Base-by-base conservation (phyloP, 2,329 filamentous ascomycete species). In the Amauroascus verrucosus region DNA sequence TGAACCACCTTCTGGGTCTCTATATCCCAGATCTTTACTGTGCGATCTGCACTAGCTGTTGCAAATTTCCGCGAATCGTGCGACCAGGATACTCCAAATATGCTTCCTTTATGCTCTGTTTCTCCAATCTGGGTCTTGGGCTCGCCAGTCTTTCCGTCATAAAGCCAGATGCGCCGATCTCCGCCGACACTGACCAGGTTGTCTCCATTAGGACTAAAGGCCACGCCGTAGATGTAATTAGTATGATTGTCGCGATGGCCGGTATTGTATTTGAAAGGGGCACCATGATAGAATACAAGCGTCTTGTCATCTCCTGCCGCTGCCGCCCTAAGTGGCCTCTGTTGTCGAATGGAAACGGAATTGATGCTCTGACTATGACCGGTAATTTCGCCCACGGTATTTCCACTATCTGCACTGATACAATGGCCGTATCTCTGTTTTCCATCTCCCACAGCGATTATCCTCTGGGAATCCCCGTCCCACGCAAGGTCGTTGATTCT, bases 401-500 rank as follows among this genome's bases (percentile, higher is more conserved):
- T 98, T 59, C 93, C 93, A 65, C 88, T 94, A 71, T 97, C 93
- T 61, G 87, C 88, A 26, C 88, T 96, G 67, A 97, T 89, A 74
- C 88, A 95, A 69, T 91, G 87, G 13, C 91, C 91, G 67, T 88
- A 96, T 54, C 88, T 81, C 73, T 97, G 89, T 65, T 91, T 90
- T 49, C 93, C 93, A 62, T 97, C 87, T 43, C 93, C 93, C 4
- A 98, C 91, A 2, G 91, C 93, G 64, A 97, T 96, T 65, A 98
- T 85, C 48, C 93, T 85, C 74, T 96, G 90, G 57, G 87, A 95
- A 71, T 98, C 93, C 54, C 90, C 91, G 64, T 97, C 93, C 90
- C 93, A 98, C 1, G 89, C 91, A 60, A 98, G 82, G 68, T 98
- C 93, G 67, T 95, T 95, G 72, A 98, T 91, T 51, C 88, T 85